A percentile compares a stretch with the other conserved stretches of the same genome.
Conservation (phyloP, 768 basidiomycete genomes). For the Leccinum subgranulosum region DNA sequence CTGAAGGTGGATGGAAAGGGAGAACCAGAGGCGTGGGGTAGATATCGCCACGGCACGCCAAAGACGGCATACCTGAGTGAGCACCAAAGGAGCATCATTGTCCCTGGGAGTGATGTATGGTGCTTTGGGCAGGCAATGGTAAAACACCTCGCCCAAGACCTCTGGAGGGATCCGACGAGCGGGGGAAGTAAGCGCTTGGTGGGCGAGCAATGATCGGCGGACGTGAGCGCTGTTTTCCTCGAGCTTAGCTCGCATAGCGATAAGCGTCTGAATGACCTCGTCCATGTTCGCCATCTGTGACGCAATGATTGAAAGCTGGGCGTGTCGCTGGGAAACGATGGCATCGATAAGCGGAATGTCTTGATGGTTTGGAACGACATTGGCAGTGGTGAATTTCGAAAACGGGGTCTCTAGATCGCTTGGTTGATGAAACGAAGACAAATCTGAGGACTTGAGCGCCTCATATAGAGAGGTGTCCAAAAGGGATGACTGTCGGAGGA, state of each 20-base stretch:
- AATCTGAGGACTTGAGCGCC: background rate
- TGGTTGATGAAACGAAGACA: conserved; percentile 4
- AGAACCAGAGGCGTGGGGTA: conserved; percentile 32
- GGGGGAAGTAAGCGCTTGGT: conserved; percentile 23
- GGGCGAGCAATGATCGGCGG: conserved; percentile 20
- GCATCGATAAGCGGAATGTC: conserved; percentile 17
- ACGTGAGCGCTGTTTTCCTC: conserved; percentile 15
- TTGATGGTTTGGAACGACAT: conserved; percentile 10
- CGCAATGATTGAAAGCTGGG: conserved; percentile 19
- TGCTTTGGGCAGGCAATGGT: conserved; percentile 23
- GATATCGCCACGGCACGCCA: conserved; percentile 31
- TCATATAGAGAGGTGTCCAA: conserved; percentile 11
- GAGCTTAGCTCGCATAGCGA: conserved; percentile 14
- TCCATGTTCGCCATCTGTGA: conserved; percentile 19
- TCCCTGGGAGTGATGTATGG: conserved; percentile 24
- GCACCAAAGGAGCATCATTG: conserved; percentile 22
- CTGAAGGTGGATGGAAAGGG: conserved; percentile 23
- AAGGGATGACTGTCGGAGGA: conserved; percentile 11
- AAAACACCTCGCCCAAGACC: conserved; percentile 30
- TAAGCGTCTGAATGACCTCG: conserved; percentile 18
- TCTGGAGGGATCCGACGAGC: conserved; percentile 27
- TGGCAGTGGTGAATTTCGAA: conserved; percentile 1
- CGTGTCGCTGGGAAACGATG: conserved; percentile 17
- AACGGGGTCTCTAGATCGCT: conserved; percentile 15
- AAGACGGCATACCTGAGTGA: conserved; percentile 27